Conservation (phyloP, 2,329 filamentous ascomycete species). For the Talaromyces sp. region DNA sequence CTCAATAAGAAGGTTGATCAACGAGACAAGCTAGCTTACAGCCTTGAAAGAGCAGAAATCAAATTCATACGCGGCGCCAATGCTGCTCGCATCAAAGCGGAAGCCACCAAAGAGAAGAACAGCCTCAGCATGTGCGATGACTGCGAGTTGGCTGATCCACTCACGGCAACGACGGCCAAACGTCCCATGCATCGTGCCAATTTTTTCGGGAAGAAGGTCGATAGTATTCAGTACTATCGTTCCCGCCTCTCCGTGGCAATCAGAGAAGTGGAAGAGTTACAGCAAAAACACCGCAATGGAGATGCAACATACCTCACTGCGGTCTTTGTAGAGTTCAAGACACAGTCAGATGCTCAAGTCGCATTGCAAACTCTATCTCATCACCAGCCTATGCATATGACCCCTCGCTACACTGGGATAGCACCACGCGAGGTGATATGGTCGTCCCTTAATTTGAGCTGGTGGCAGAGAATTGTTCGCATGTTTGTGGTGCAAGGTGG, state of each 20-base stretch:
- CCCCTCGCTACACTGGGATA: constrained; percentile 79
- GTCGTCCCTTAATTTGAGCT: constrained; percentile 73
- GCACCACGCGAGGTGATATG: constrained; percentile 84
- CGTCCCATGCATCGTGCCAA: constrained; percentile 70
- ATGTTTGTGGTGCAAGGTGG: constrained; percentile 65
- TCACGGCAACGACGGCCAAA: constrained; percentile 42
- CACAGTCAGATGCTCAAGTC: constrained; percentile 76
- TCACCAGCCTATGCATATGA: constrained; percentile 81
- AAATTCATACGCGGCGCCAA: constrained; percentile 77
- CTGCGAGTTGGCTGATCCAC: constrained; percentile 29
- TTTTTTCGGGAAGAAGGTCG: constrained; percentile 76
- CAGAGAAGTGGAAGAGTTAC: constrained; percentile 63
- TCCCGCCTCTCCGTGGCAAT: constrained; percentile 68
- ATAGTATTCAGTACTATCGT: constrained; percentile 84
- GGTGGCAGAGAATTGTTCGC: constrained; percentile 77
- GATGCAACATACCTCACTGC: constrained; percentile 65
- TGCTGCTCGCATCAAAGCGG: constrained; percentile 60
- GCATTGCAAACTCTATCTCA: constrained; percentile 82
- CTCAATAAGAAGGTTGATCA: constrained; percentile 75
- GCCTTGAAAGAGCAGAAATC: constrained; percentile 82
- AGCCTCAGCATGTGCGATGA: constrained; percentile 26
- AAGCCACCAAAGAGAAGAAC: constrained; percentile 20
- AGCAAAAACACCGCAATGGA: constrained; percentile 61
- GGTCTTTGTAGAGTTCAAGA: constrained; percentile 85
- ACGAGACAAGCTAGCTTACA: constrained; percentile 71